These are phyloP conservation scores for Vigna unguiculata DNA, from an alignment of 306 rosid genomes.

Conservation along the genomic window DNA sequence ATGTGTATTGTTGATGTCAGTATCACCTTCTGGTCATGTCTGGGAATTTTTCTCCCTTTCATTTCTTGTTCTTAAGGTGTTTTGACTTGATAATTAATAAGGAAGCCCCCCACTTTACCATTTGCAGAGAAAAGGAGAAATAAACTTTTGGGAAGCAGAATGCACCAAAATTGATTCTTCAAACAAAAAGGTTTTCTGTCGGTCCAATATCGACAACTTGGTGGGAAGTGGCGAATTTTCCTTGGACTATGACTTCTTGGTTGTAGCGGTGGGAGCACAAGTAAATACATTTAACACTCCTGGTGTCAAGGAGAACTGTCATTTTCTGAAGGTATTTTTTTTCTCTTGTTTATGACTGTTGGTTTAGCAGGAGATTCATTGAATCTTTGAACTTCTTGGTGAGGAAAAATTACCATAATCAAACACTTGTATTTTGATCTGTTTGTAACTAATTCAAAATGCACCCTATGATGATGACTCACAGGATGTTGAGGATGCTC, in stretches of 20 bases:
- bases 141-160: conserved; percentile 87
- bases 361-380: conserved; percentile 30
- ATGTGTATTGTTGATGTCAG: conserved; percentile 3
- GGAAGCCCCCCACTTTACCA: conserved; percentile 36
- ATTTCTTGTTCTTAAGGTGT: conserved; percentile 16
- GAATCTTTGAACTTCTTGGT: conserved; percentile 20
- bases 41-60: not conserved
- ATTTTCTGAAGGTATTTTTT: conserved; percentile 82
- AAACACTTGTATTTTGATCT: conserved; percentile 8
- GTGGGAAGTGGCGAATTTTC: conserved; percentile 73
- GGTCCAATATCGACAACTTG: conserved; percentile 58
- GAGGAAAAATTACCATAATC: conserved; percentile 13
- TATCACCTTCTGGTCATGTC: conserved; percentile 25
- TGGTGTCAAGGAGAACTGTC: conserved; percentile 87
- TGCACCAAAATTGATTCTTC: conserved; percentile 85
- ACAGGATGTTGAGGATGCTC: conserved; percentile 96
- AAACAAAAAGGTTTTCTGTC: conserved; percentile 70
- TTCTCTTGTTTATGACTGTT: conserved; percentile 25
- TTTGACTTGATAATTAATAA: not conserved
- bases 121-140: conserved; percentile 77
- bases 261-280: conserved; percentile 87
- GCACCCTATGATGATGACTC: conserved; percentile 36
- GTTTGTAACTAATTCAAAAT: conserved; percentile 14
- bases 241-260: conserved; percentile 86
- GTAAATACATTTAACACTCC: conserved; percentile 95